Evolutionary conservation across 306 rosid genomes (phyloP).

Genomic region (Coriaria nepalensis): DNA sequence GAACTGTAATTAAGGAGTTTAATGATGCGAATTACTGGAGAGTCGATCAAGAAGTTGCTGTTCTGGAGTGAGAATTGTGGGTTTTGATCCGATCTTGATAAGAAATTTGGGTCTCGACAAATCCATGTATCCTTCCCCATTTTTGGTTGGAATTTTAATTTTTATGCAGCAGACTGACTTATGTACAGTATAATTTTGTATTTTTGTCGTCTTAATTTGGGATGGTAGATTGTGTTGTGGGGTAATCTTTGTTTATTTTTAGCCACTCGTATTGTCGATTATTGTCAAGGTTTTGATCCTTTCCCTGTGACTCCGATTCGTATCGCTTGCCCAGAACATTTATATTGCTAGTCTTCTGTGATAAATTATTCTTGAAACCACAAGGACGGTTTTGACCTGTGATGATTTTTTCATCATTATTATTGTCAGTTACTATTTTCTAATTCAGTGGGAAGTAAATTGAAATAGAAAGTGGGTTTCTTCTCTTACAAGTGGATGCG

Average conservation of each 20-base stretch:
- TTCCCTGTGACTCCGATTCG: slow-evolving; percentile 12
- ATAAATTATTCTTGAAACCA: neutral
- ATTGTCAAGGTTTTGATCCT: slow-evolving; percentile 46
- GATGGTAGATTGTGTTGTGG: slow-evolving; percentile 35
- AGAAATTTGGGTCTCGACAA: slow-evolving; percentile 18
- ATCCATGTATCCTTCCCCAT: slow-evolving; percentile 16
- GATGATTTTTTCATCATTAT: neutral
- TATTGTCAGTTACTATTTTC: neutral
- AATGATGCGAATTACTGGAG: slow-evolving; percentile 97
- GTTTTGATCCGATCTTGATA: slow-evolving; percentile 13
- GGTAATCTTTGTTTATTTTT: slow-evolving; percentile 32
- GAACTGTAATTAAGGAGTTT: slow-evolving; percentile 70
- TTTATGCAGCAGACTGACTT: slow-evolving; percentile 22
- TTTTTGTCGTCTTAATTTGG: slow-evolving; percentile 21
- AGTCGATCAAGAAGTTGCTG: slow-evolving; percentile 92
- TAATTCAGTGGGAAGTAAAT: neutral
- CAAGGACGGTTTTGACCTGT: neutral
- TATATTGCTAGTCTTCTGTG: slow-evolving; percentile 1
- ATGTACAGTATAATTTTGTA: slow-evolving; percentile 84
- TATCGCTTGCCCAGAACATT: neutral
- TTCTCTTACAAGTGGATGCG: too few species aligned
- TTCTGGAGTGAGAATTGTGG: slow-evolving; percentile 44
- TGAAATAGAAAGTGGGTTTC: too few species aligned
- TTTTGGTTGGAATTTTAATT: slow-evolving; percentile 31
- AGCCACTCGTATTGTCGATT: slow-evolving; percentile 38